phyloP scores from a whole-genome alignment of 2,329 filamentous ascomycete genomes.

The Fusarium anguioides region DNA sequence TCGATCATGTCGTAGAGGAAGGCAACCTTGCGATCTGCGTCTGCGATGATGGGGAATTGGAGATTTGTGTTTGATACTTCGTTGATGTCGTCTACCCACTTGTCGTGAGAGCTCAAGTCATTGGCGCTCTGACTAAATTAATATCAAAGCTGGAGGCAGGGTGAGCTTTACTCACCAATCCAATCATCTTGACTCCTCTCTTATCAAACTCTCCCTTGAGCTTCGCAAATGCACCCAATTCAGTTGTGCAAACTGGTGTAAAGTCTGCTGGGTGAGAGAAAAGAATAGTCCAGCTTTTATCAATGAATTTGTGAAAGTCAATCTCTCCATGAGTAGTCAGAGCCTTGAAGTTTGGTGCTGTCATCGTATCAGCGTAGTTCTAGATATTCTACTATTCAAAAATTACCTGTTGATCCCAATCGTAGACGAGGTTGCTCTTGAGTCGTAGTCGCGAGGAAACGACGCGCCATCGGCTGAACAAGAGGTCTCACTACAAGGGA shows the following conservation, averaged over 20 bases:
- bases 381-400: accelerated
- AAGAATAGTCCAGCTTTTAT: not conserved
- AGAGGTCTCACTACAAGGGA: not conserved
- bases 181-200: conserved; percentile 10
- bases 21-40: conserved; percentile 12
- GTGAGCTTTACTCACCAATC: not conserved
- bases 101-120: conserved; percentile 7
- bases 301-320: conserved; percentile 13
- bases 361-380: accelerated
- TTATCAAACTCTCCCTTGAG: not conserved
- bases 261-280: conserved; percentile 9
- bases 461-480: not conserved
- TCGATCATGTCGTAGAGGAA: conserved; percentile 62
- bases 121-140: not conserved
- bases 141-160: accelerated
- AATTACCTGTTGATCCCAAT: not conserved
- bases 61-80: conserved; percentile 16
- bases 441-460: not conserved
- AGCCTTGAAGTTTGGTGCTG: conserved; percentile 6
- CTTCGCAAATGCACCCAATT: not conserved
- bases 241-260: conserved; percentile 1
- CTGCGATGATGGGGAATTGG: conserved; percentile 20
- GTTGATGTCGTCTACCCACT: conserved; percentile 20
- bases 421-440: conserved; percentile 1
- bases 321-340: not conserved